A percentile compares a stretch with the other conserved stretches of the same genome.
These are phyloP conservation scores for Russula foetens DNA, from an alignment of 768 basidiomycete genomes.

Conservation along the genomic window DNA sequence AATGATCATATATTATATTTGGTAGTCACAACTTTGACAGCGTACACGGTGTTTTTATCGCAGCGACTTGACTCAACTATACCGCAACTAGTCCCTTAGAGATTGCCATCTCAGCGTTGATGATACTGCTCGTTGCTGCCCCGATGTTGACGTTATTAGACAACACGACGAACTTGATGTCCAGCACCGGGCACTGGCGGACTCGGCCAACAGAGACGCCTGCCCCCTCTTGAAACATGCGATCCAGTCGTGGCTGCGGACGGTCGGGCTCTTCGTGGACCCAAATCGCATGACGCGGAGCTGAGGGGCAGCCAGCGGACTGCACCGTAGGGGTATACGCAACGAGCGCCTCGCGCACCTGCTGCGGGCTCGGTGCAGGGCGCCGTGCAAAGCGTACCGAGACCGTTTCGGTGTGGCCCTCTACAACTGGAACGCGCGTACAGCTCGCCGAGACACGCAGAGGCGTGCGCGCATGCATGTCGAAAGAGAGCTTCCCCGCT, in stretches of 20 bases:
- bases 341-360: constrained; percentile 74
- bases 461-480: constrained; percentile 74
- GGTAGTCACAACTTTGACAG: neutral
- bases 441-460: constrained; percentile 89
- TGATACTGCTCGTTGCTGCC: constrained; percentile 93
- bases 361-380: constrained; percentile 80
- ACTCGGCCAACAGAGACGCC: constrained; percentile 89
- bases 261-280: constrained; percentile 92
- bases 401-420: constrained; percentile 89
- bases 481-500: constrained; percentile 52
- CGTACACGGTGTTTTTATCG: too few species aligned
- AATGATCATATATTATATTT: neutral
- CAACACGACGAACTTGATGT: constrained; percentile 92
- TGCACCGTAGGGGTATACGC: constrained; percentile 73
- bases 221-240: constrained; percentile 84
- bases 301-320: constrained; percentile 69
- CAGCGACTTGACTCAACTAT: constrained; percentile 28
- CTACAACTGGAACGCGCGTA: constrained; percentile 92
- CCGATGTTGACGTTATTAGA: constrained; percentile 93
- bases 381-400: constrained; percentile 74
- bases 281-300: constrained; percentile 74
- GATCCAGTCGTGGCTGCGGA: constrained; percentile 89
- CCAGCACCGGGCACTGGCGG: constrained; percentile 83
- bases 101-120: constrained; percentile 95
- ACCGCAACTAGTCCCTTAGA: constrained; percentile 48